Conservation (phyloP, 805 yeast genomes). For the Spathaspora arborariae region DNA sequence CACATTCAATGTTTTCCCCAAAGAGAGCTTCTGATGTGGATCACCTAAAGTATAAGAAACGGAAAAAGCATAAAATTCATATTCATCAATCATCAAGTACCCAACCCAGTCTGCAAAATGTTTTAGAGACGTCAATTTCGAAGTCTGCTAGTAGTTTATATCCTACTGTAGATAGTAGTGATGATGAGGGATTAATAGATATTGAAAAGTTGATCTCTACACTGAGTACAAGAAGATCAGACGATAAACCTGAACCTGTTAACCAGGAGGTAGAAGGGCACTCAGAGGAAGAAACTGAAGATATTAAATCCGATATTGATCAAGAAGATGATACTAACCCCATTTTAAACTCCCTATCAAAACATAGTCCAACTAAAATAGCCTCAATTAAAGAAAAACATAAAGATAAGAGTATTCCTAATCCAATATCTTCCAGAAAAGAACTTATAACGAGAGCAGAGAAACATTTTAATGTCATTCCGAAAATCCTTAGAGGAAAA, state of each 20-base stretch:
- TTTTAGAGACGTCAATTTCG: not conserved
- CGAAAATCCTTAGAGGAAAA: constrained; percentile 41
- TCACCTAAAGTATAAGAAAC: not conserved
- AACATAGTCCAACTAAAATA: constrained; percentile 9
- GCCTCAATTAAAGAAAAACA: not conserved
- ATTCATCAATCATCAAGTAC: not conserved
- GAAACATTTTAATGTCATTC: constrained; percentile 29
- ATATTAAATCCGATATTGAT: not conserved
- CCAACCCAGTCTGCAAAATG: not conserved
- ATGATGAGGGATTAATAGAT: constrained; percentile 4
- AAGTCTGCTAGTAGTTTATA: not conserved
- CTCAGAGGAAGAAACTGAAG: not conserved
- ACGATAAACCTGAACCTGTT: not conserved
- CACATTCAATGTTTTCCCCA: not conserved
- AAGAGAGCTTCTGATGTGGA: not conserved
- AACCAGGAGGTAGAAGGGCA: not conserved
- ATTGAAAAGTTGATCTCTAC: not conserved
- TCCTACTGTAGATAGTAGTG: not conserved
- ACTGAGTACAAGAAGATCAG: no score
- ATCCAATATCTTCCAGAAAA: constrained; percentile 23
- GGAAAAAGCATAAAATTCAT: not conserved
- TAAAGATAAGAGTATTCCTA: constrained; percentile 15
- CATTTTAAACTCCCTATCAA: constrained; percentile 7
- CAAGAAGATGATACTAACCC: constrained; percentile 3
- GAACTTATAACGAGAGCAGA: constrained; percentile 25